Evolutionary conservation across 306 rosid species (phyloP), one percentile per base, ranked within the genome.

Genomic region (Ziziphus jujuba): DNA sequence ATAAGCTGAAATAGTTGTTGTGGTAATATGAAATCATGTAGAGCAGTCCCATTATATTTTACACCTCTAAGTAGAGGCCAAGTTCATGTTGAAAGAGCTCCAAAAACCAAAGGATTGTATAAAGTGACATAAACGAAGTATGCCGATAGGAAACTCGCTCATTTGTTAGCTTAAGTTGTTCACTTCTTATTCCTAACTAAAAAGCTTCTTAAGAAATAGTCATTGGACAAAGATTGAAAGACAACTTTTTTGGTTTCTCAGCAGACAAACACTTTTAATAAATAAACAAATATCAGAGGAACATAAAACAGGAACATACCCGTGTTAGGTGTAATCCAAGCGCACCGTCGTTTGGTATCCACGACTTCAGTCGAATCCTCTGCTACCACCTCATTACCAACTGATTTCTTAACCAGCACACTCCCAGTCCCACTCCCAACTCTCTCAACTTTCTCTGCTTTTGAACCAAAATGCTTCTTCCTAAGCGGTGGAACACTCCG

Each of bases 281-380:
- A 54, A 70, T 7, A 61, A 54, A 70, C n/a, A n/a, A n/a, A n/a
- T n/a, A n/a, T 31, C 38, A 58, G 24, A 62, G 19, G 19, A 45
- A 47, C 17, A 25, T 28, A 1, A 44, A 23, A 9, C 4, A 70
- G 15, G 33, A 69, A 82, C 43, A 65, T 84, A 89, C 96, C 92
- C 56, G 92, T 38, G 72, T 75, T 84, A 58, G 87, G 76, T 8
- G 96, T 87, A 64, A 87, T 82, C 96, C 96, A 87, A 72, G 86
- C 89, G 64, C 96, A 89, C 72, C 96, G 78, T 84, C 84, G 87
- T 86, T 82, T 89, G 82, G 59, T 71, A 67, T 80, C 92, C 70
- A 79, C 82, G 82, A 75, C 63, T 74, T 73, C 85, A 63, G 23
- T 40, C 7, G 78, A 78, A 70, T 81, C 90, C n/a, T 22, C 61